These are phyloP conservation scores for Pilasporangium apinafurcum DNA, from an alignment of 352 stramenopile species.

Conservation along the genomic window DNA sequence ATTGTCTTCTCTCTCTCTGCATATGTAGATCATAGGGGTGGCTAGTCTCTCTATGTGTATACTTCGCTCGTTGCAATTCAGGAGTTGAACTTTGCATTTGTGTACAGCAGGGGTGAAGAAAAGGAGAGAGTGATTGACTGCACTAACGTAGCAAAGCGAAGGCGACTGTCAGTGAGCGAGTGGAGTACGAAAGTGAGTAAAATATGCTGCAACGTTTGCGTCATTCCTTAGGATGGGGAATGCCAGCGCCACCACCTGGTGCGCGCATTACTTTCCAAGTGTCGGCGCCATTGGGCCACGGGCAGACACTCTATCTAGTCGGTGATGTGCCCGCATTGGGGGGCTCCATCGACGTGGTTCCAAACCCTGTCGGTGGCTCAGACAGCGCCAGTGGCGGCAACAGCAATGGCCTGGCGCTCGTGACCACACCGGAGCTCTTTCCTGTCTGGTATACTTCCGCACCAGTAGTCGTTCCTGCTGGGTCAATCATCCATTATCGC, in stretches of 20 bases:
- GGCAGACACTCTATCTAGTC: conserved; percentile 78
- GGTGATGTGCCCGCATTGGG: conserved; percentile 65
- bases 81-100: too few relatives aligned
- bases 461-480: conserved; percentile 57
- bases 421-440: conserved; percentile 84
- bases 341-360: conserved; percentile 46
- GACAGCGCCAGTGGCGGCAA: conserved; percentile 23
- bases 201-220: conserved; percentile 82
- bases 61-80: too few relatives aligned
- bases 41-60: too few relatives aligned
- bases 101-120: too few relatives aligned
- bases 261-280: conserved; percentile 83
- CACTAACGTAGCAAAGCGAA: too few relatives aligned
- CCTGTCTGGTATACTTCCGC: conserved; percentile 89
- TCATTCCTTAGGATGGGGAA: conserved; percentile 69
- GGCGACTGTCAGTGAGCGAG: too few relatives aligned
- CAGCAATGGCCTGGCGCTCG: conserved; percentile 57
- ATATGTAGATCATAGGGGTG: too few relatives aligned
- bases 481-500: conserved; percentile 67
- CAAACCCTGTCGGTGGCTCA: conserved; percentile 34
- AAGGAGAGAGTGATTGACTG: too few relatives aligned
- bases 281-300: conserved; percentile 62
- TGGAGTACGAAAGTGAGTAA: too few relatives aligned
- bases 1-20: too few relatives aligned
- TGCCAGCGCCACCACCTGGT: conserved; percentile 43